Evolutionary conservation across 129 eudicot species (phyloP).

Genomic region (Calendula officinalis): DNA sequence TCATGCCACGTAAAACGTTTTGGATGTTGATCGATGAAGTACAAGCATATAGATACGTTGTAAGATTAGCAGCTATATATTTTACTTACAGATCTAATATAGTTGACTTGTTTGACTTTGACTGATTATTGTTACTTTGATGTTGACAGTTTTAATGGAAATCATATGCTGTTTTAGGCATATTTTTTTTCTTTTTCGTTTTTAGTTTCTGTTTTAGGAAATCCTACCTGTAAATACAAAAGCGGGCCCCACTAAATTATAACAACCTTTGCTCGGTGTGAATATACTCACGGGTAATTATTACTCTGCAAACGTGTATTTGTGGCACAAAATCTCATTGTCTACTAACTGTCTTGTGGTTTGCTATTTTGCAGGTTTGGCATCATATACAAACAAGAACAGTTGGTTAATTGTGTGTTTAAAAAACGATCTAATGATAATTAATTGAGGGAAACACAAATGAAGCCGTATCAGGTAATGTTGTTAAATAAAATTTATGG

Average conservation of each 20-base stretch:
- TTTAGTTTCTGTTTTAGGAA: not conserved
- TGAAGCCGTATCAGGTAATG: too few species aligned
- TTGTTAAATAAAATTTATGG: too few species aligned
- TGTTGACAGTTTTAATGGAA: not conserved
- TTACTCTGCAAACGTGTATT: not conserved
- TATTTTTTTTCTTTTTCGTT: not conserved
- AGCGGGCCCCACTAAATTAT: not conserved
- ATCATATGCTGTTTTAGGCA: slow-evolving; percentile 2
- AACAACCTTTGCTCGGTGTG: not conserved
- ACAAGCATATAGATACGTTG: not conserved
- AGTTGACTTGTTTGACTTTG: not conserved
- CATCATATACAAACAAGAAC: not conserved
- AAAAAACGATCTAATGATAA: not conserved
- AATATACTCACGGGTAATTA: not conserved
- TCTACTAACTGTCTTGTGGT: not conserved
- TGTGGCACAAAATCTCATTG: slow-evolving; percentile 5
- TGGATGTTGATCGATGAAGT: not conserved
- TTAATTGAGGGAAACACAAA: too few species aligned
- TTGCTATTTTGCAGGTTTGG: slow-evolving; percentile 17
- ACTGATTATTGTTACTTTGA: slow-evolving; percentile 11
- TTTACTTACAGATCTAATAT: too few species aligned
- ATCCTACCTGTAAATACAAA: not conserved
- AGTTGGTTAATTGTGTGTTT: not conserved
- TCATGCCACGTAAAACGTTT: slow-evolving; percentile 11
- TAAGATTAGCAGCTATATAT: too few species aligned